Percentiles rank a stretch among this genome's conserved stretches.
Evolutionary conservation across 768 basidiomycete species (phyloP).

Genomic region (Russula brevipes): DNA sequence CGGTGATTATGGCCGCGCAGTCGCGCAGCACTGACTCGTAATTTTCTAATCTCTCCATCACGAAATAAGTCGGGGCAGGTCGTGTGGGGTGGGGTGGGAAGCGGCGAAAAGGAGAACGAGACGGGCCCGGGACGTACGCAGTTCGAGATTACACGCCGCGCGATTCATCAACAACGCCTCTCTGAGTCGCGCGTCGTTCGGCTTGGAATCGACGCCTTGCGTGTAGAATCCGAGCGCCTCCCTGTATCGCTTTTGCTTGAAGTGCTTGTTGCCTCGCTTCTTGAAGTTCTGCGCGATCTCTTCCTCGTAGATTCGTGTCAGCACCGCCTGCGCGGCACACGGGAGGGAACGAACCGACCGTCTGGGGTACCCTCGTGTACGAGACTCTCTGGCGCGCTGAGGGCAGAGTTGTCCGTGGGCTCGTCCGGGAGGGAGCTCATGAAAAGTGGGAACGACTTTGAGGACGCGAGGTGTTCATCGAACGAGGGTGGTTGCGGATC

Average conservation of each 20-base stretch:
- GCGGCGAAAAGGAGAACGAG: too few species aligned
- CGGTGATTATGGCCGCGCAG: slow-evolving; percentile 62
- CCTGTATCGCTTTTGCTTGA: slow-evolving; percentile 76
- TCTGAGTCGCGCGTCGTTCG: slow-evolving; percentile 50
- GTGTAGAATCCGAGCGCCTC: slow-evolving; percentile 90
- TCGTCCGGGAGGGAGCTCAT: slow-evolving; percentile 88
- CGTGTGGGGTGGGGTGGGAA: not conserved
- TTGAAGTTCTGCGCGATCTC: slow-evolving; percentile 93
- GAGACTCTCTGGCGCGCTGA: slow-evolving; percentile 83
- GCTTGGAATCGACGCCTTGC: slow-evolving; percentile 82
- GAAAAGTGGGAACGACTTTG: slow-evolving; percentile 80
- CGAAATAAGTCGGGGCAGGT: not conserved
- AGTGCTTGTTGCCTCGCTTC: slow-evolving; percentile 93
- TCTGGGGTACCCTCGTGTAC: slow-evolving; percentile 88
- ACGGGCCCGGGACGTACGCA: slow-evolving; percentile 46
- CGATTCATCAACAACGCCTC: slow-evolving; percentile 82
- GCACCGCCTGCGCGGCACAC: not conserved
- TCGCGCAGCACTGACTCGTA: slow-evolving; percentile 83
- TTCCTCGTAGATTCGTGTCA: slow-evolving; percentile 30
- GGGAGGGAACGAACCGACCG: slow-evolving; percentile 51
- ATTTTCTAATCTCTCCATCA: slow-evolving; percentile 53
- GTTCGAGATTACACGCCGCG: slow-evolving; percentile 88
- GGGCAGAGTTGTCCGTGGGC: slow-evolving; percentile 49
- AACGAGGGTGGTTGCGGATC: slow-evolving; percentile 25
- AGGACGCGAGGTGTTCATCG: slow-evolving; percentile 38